Evolutionary conservation across 306 rosid species (phyloP).

Genomic region (Cucumis hystrix): DNA sequence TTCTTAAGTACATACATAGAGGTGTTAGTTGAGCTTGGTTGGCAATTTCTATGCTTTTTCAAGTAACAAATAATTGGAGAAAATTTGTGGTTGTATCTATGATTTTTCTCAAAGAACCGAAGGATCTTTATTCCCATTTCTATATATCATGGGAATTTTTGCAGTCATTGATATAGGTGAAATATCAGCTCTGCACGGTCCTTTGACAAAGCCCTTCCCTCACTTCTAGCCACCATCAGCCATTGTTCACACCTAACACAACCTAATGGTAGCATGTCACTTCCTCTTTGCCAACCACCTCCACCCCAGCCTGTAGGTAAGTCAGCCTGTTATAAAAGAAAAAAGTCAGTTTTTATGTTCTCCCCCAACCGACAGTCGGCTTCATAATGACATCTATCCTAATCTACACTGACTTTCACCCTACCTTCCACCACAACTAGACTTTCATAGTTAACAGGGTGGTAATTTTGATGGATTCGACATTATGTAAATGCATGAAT

Average conservation of each 20-base stretch:
- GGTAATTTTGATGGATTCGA: background rate
- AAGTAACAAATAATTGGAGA: background rate
- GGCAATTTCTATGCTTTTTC: background rate
- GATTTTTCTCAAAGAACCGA: background rate
- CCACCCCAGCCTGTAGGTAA: background rate
- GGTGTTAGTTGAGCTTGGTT: slow-evolving; percentile 1
- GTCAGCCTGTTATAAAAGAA: background rate
- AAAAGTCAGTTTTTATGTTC: background rate
- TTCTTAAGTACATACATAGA: no score
- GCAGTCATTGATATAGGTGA: background rate
- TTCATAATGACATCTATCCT: background rate
- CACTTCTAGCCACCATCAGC: background rate
- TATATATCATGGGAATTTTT: background rate
- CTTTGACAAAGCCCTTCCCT: background rate
- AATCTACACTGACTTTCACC: background rate
- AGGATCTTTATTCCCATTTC: background rate
- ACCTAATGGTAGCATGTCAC: background rate
- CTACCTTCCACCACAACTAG: background rate
- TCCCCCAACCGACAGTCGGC: background rate
- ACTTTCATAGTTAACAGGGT: background rate
- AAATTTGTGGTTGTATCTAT: background rate
- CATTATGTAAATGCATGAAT: background rate
- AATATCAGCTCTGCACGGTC: background rate
- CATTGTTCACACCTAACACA: background rate
- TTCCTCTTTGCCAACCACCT: background rate